phyloP scores from a whole-genome alignment of 2,329 filamentous ascomycete species.

The Colletotrichum somersetense region DNA sequence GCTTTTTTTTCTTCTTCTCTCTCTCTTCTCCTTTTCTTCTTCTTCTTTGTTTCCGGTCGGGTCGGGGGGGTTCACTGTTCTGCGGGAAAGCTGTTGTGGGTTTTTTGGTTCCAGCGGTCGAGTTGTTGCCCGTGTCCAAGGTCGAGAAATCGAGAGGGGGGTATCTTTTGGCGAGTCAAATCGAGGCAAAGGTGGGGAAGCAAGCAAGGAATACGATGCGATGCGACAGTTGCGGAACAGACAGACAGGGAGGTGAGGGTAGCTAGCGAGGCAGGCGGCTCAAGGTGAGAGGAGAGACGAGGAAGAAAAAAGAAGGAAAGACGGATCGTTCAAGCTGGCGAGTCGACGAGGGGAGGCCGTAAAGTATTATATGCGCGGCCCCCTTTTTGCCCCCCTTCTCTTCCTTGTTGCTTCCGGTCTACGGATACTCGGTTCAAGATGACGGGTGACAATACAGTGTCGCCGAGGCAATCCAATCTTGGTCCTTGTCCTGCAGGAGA shows the following conservation, averaged over 20 bases:
- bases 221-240: constrained; percentile 42
- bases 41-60: not conserved
- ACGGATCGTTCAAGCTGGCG: constrained; percentile 19
- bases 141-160: constrained; percentile 39
- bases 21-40: not conserved
- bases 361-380: constrained; percentile 24
- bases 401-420: not conserved
- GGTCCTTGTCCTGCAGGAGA: constrained; percentile 29
- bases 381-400: not conserved
- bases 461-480: constrained; percentile 15
- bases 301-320: constrained; percentile 7
- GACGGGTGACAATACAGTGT: constrained; percentile 21
- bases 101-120: constrained; percentile 2
- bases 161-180: constrained; percentile 41
- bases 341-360: constrained; percentile 6
- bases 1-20: too few relatives aligned
- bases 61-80: constrained; percentile 10
- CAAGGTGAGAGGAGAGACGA: not conserved
- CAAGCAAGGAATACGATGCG: constrained; percentile 40
- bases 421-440: not conserved
- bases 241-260: constrained; percentile 36
- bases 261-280: too few relatives aligned
- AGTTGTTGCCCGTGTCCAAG: constrained; percentile 18
- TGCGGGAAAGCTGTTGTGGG: constrained; percentile 16
- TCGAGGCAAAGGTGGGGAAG: constrained; percentile 42